Evolutionary conservation across 1,284 basidiomycete genomes (phyloP).

Genomic region (Paramarasmius palmivorus): DNA sequence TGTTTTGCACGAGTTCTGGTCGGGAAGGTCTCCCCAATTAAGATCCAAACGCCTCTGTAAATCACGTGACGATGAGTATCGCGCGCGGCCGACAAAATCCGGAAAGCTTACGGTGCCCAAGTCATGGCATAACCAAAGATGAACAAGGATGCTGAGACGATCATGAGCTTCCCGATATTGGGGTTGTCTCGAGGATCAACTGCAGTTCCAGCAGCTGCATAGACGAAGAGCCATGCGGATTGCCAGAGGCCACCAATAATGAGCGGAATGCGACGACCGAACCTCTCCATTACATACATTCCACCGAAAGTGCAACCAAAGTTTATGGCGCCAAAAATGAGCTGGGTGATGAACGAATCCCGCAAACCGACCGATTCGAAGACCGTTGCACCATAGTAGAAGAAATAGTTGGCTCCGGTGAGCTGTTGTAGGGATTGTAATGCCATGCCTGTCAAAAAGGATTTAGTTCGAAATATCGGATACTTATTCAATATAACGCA

Average conservation of each 20-base stretch:
- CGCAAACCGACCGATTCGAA: slow-evolving; percentile 68
- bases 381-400: slow-evolving; percentile 73
- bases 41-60: slow-evolving; percentile 65
- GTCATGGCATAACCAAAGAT: slow-evolving; percentile 79
- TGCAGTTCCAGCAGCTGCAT: slow-evolving; percentile 73
- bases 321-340: slow-evolving; percentile 73
- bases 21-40: slow-evolving; percentile 78
- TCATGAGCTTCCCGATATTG: slow-evolving; percentile 66
- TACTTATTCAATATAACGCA: slow-evolving; percentile 16
- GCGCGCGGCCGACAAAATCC: slow-evolving; percentile 1
- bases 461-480: slow-evolving; percentile 16
- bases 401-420: slow-evolving; percentile 73
- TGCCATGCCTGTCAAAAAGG: slow-evolving; percentile 45
- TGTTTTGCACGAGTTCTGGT: slow-evolving; percentile 78
- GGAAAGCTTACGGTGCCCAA: slow-evolving; percentile 59
- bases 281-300: slow-evolving; percentile 70
- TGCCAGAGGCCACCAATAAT: slow-evolving; percentile 77
- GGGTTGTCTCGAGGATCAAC: slow-evolving; percentile 51
- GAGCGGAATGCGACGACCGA: slow-evolving; percentile 61
- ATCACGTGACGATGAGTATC: not conserved
- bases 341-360: slow-evolving; percentile 72
- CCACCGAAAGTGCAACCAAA: slow-evolving; percentile 71
- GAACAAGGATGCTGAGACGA: slow-evolving; percentile 78
- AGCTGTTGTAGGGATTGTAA: slow-evolving; percentile 78
- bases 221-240: slow-evolving; percentile 75